These are phyloP conservation scores for Cymbopogon citratus DNA, from an alignment of 176 grass and related monocot genomes.

Conservation along the genomic window DNA sequence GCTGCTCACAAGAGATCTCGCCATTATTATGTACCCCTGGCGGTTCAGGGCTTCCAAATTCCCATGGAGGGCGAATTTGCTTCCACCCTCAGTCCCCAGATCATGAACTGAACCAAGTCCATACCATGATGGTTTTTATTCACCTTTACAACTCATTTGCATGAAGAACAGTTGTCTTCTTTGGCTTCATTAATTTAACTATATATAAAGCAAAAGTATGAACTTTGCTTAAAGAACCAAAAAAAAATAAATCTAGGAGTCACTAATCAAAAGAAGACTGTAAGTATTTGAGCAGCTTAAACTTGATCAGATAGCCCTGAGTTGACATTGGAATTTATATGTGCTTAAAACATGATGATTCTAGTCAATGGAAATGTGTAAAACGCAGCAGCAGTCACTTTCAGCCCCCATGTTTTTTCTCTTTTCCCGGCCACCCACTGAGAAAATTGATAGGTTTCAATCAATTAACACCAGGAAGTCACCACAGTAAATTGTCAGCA, in stretches of 20 bases:
- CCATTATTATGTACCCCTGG: not conserved
- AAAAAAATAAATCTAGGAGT: not conserved
- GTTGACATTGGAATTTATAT: not conserved
- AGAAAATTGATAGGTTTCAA: conserved; percentile 12
- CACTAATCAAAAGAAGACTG: not conserved
- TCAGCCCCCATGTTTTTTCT: not conserved
- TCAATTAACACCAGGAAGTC: conserved; percentile 10
- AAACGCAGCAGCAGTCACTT: not conserved
- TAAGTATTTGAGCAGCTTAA: not conserved
- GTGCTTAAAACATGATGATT: not conserved
- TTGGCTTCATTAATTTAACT: not conserved
- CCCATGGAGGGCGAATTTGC: not conserved
- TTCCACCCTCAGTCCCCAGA: not conserved
- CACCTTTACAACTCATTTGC: not conserved
- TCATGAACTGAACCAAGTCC: not conserved
- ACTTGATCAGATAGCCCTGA: not conserved
- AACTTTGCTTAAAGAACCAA: not conserved
- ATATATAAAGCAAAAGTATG: not conserved
- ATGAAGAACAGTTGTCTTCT: not conserved
- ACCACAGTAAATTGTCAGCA: not conserved
- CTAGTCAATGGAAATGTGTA: not conserved
- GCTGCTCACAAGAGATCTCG: not conserved
- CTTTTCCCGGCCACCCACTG: not conserved
- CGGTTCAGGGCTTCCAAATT: not conserved
- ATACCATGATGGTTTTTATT: not conserved